Evolutionary conservation across 2,329 filamentous ascomycete genomes (phyloP).

Genomic region (Rutstroemia sp.): DNA sequence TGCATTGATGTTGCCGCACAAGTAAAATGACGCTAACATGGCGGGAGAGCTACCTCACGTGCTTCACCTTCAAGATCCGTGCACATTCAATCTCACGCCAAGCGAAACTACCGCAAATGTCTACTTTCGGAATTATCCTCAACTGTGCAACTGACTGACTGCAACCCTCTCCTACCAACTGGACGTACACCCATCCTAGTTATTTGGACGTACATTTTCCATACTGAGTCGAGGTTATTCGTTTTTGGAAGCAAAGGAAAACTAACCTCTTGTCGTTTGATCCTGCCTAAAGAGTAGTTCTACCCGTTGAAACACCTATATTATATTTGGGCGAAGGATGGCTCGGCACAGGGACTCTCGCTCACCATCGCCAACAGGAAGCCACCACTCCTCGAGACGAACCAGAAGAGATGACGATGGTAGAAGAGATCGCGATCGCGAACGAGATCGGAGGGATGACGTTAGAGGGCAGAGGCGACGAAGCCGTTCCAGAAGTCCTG

Average conservation of each 20-base stretch:
- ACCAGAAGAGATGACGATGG: slow-evolving; percentile 42
- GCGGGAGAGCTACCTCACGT: background rate
- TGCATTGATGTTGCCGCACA: background rate
- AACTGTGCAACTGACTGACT: too few relatives aligned
- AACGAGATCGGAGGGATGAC: slow-evolving; percentile 44
- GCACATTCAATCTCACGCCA: background rate
- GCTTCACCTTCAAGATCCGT: background rate
- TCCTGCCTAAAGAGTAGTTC: slow-evolving; percentile 37
- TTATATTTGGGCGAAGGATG: slow-evolving; percentile 39
- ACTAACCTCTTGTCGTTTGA: slow-evolving; percentile 2
- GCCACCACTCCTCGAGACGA: slow-evolving; percentile 62
- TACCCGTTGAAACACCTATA: slow-evolving; percentile 23
- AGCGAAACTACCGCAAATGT: too few relatives aligned
- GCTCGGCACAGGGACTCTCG: slow-evolving; percentile 56
- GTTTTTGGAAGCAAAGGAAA: background rate
- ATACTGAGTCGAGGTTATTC: background rate
- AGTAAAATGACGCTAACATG: background rate
- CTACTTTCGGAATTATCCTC: too few relatives aligned
- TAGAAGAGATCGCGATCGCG: slow-evolving; percentile 44
- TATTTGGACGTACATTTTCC: background rate
- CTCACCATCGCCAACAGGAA: slow-evolving; percentile 94
- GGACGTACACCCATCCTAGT: background rate
- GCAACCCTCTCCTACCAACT: too few relatives aligned
- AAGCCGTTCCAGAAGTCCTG: slow-evolving; percentile 53
- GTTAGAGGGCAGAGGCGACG: slow-evolving; percentile 44